Evolutionary conservation across 139 green algal genomes (phyloP).

Genomic region (Coelastrella sp.): DNA sequence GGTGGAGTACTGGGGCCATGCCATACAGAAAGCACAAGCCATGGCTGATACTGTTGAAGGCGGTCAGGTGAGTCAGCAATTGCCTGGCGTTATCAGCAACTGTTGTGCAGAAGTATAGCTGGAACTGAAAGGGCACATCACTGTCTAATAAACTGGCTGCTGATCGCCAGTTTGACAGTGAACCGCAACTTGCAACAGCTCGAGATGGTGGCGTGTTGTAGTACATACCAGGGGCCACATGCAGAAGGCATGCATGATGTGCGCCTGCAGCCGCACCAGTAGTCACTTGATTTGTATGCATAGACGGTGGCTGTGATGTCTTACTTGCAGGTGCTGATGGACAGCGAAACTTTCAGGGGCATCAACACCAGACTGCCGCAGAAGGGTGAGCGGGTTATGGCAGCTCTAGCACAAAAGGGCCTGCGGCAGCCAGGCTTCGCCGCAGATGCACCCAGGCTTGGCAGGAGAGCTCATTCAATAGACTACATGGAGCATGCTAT

Average conservation of each 20-base stretch:
- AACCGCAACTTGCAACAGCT: no score
- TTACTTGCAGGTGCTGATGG: slow-evolving; percentile 40
- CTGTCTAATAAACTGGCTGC: neutral
- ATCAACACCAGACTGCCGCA: slow-evolving; percentile 51
- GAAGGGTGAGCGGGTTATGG: neutral
- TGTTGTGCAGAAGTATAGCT: no score
- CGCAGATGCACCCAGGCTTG: neutral
- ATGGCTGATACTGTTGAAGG: slow-evolving; percentile 64
- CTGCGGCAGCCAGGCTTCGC: neutral
- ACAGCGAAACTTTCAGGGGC: slow-evolving; percentile 52
- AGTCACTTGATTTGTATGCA: no score
- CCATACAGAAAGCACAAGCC: slow-evolving; percentile 64
- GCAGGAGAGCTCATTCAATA: neutral
- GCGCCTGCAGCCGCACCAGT: no score
- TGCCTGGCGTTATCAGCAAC: no score
- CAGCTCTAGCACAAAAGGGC: neutral
- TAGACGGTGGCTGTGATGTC: neutral
- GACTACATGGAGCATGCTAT: neutral
- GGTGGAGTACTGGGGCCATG: slow-evolving; percentile 66
- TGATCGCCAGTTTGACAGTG: no score
- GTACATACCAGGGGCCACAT: no score
- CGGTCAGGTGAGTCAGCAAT: slow-evolving; percentile 59
- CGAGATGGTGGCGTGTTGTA: no score
- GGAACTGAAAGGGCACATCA: no score
- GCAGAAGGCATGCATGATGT: no score